Base-by-base conservation (phyloP, 1,284 basidiomycete species). In the Phellinidium pouzarii region DNA sequence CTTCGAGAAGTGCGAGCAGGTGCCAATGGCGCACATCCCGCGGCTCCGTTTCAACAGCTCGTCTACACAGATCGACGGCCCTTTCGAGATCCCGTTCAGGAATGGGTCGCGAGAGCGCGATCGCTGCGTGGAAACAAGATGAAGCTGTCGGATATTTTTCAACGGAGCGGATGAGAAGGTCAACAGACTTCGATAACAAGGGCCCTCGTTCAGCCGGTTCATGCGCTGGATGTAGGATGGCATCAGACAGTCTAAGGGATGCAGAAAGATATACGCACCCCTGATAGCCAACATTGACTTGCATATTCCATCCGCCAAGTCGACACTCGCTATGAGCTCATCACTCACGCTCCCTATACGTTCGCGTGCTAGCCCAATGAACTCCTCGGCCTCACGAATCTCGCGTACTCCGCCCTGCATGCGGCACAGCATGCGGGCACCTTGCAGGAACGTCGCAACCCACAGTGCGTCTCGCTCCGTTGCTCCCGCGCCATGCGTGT, bases 21-120 rank as follows among this genome's bases (percentile, higher is more conserved):
- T 98, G 95, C 95, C 94, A 98, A 52, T 88, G 83, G 38, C 90
- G 78, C 23, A 90, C 75, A 59, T 90, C 85, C 22, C 70, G 71
- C 0, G 87, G 75, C 50, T 88, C 84, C 3, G 78, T 75, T 66
- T 94, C 91, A 8, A 95, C 80, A 0, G 91, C 89, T 9, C 74
- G 67, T 9, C 88, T 82, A 0, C 91, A 88, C 40, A 82, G 74
- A 6, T 77, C 68, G 1, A 88, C 74, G 0, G 93, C 93, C 3
- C 76, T 70, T 26, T 79, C 72, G 19, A 94, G 70, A 58, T 91
- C 79, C 25, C 86, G 80, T n/a, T 76, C 68, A 1, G 75, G 71
- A 3, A 81, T 78, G 0, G 79, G 74, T 49, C 84, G 79, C 8
- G 88, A 78, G 49, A 89, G 82, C 0, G 84, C 84, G 8, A 92